Base-by-base conservation (phyloP, 139 green algal species). In the Diplosphaera chodatii region DNA sequence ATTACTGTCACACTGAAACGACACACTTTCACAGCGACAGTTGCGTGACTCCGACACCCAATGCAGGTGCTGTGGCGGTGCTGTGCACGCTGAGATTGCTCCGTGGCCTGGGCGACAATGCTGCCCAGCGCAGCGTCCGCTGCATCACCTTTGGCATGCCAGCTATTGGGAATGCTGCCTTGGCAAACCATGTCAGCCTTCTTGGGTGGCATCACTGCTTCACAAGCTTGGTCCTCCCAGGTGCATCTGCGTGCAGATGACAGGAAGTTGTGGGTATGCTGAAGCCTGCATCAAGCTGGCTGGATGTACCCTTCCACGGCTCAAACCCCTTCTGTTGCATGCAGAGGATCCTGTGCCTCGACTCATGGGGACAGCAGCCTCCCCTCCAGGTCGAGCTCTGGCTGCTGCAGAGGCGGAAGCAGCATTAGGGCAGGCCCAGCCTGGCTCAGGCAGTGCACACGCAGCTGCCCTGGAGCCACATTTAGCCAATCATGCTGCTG, bases 61-160 rank as follows among this genome's bases (percentile, higher is more conserved):
- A n/a, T n/a, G 48, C 48, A 65, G 59, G 59, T 33, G 59, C 59
- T 3, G 25, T 65, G 6, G 59, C 59, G 10, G 59, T 32, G 5
- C 5, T 65, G 27, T 65, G 59, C 59, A 65, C 59, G 27, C 59
- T 65, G 59, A 25, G 59, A 2, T n/a, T 65, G 59, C 59, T 65
- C 5, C 59, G 59, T 4, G 27, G 5, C 2, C n/a, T 32, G 4
- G 59, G 59, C 8, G 48, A 59, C 25, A 4, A 27, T 18, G 16
- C 13, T 18, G 59, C 25, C 25, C 2, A 15, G 5, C 25, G 5
- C 28, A 31, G 59, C 28, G 18, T 65, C 5, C 59, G 59, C 25
- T 65, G 59, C 59, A 32, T 65, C n/a, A 33, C 59, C 27, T 65
- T 65, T 65, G 59, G 59, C 27, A 32, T 32, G 27, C 59, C 59